phyloP scores from a whole-genome alignment of 495 filamentous ascomycete species.

The Penicillium nucicola region DNA sequence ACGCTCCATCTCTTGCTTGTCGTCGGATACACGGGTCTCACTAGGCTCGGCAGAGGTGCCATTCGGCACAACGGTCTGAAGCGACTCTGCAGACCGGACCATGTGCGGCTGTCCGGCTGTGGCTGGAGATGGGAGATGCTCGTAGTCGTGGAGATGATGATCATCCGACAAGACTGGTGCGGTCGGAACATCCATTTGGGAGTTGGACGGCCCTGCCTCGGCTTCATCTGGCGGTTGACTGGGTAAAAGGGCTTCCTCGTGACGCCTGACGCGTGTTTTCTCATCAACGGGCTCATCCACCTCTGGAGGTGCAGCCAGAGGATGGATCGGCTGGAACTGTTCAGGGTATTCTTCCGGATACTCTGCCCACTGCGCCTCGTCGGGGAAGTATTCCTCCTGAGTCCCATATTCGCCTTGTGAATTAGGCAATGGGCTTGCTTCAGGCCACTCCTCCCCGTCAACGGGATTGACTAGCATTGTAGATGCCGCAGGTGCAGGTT shows the following conservation, averaged over 20 bases:
- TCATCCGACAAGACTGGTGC: constrained; percentile 43
- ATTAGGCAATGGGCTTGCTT: constrained; percentile 23
- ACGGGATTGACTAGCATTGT: constrained; percentile 11
- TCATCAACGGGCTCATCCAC: constrained; percentile 59
- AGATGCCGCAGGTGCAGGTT: constrained; percentile 2
- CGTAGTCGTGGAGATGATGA: constrained; percentile 36
- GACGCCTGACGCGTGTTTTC: constrained; percentile 63
- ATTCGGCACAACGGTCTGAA: constrained; percentile 35
- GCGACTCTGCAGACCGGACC: constrained; percentile 40
- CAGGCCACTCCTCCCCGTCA: constrained; percentile 29
- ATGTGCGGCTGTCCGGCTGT: constrained; percentile 26
- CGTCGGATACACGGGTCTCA: constrained; percentile 46
- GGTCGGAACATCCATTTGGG: constrained; percentile 24
- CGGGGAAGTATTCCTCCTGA: constrained; percentile 37
- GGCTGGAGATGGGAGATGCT: constrained; percentile 29
- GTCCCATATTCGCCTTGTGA: constrained; percentile 26
- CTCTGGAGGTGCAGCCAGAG: constrained; percentile 52
- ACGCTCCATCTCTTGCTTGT: constrained; percentile 84
- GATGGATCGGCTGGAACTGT: constrained; percentile 23
- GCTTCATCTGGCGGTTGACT: constrained; percentile 59
- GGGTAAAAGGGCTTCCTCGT: constrained; percentile 67
- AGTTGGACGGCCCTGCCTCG: constrained; percentile 47
- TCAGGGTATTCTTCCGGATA: constrained; percentile 26
- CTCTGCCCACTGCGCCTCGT: constrained; percentile 30
- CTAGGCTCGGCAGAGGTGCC: constrained; percentile 16